These are phyloP conservation scores for Myxozyma melibiosi DNA, from an alignment of 805 yeast species.

Conservation along the genomic window DNA sequence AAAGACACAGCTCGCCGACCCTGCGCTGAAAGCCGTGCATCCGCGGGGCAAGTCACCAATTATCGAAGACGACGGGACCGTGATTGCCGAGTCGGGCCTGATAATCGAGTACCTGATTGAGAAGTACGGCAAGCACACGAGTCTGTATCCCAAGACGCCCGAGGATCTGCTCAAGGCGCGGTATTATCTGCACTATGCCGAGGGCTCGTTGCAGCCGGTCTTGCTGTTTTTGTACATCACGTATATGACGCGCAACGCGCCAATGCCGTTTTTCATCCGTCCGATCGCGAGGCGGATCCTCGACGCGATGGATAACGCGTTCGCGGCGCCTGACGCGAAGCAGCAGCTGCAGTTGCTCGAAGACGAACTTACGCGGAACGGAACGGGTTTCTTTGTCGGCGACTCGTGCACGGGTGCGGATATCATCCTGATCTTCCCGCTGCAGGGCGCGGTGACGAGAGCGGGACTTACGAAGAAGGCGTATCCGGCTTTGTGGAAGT, in stretches of 20 bases:
- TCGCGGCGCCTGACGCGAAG: conserved; percentile 52
- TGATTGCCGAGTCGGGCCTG: conserved; percentile 62
- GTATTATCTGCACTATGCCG: conserved; percentile 60
- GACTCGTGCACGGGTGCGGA: conserved; percentile 64
- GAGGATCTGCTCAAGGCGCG: conserved; percentile 51
- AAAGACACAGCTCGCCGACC: conserved; percentile 52
- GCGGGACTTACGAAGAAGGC: conserved; percentile 24
- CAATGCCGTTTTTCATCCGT: conserved; percentile 51
- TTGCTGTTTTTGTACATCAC: conserved; percentile 44
- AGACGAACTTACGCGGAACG: conserved; percentile 46
- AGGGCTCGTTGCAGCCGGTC: conserved; percentile 61
- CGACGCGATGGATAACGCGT: conserved; percentile 51
- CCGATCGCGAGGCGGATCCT: conserved; percentile 49
- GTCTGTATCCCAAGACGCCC: conserved; percentile 33
- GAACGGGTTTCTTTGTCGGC: conserved; percentile 61
- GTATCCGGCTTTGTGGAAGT: conserved; percentile 38
- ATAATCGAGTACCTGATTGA: conserved; percentile 56
- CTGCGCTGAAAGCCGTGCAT: conserved; percentile 54
- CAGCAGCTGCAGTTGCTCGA: conserved; percentile 49
- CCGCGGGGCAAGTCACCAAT: conserved; percentile 69
- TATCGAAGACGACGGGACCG: conserved; percentile 49
- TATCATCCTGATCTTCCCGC: conserved; percentile 56
- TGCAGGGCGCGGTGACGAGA: conserved; percentile 28
- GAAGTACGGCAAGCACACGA: conserved; percentile 49
- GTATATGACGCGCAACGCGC: not conserved